Base-by-base conservation (phyloP, 73 alveolate species). In the Uronychia setigera region DNA sequence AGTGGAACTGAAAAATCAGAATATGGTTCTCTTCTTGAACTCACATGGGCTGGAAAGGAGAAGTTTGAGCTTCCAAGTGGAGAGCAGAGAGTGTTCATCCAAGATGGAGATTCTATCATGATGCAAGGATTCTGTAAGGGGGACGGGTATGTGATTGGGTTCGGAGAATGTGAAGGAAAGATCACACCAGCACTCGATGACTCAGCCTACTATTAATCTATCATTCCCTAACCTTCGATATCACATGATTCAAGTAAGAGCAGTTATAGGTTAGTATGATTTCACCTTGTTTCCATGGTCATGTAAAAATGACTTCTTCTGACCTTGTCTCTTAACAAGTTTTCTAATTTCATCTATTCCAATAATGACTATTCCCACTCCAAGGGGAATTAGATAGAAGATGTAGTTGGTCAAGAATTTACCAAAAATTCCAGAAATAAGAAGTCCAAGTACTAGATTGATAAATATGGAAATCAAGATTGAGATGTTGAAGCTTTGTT, bases 31-130 rank as follows among this genome's bases (percentile, higher is more conserved):
- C 60, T 96, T 77, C 88, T 96, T 79, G 99, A 96, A 80, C 86
- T 92, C 74, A 76, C 98, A 0, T 92, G 97, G 97, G 95, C 91
- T 28, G 99, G 99, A 5, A 92, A 95, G 74, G 97, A 94, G 67
- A 92, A 93, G 46, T 76, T 96, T 32, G 85, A 74, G 9, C 91
- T 96, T 31, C 87, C 94, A 59, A 81, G 81, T 79, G 99, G 99
- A 32, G 97, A 94, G 80, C 76, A 85, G 58, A 94, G 99, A 87
- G 81, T 92, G 26, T 96, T 96, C 93, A 80, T 96, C 25, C 82
- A 87, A 75, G 99, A 96, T 85, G 96, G 96, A 0, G 99, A 96
- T 80, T 74, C 79, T 11, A 77, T 96, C 32, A 84, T 59, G 35
- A 80, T 96, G 94, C 87, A 88, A 33, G 99, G 98, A 5, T 32